Evolutionary conservation across 306 rosid species (phyloP).

Genomic region (Fragaria iinumae): DNA sequence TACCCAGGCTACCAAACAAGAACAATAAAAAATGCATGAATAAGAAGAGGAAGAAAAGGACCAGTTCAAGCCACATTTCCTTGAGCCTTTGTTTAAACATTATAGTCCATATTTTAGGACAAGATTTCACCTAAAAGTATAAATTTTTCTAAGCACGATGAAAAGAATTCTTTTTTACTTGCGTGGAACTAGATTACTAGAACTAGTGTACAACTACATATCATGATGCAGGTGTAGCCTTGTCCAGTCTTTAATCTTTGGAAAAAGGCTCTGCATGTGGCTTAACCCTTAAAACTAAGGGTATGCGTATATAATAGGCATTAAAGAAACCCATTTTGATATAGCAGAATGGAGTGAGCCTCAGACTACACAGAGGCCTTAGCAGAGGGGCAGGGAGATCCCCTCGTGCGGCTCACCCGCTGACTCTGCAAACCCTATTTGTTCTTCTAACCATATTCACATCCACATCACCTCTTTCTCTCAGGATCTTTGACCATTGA

Average conservation of each 20-base stretch:
- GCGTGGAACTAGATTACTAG: neutral
- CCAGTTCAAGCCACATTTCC: neutral
- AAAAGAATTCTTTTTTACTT: neutral
- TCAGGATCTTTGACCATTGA: slow-evolving; percentile 69
- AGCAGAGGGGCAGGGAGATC: slow-evolving; percentile 42
- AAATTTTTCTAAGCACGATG: neutral
- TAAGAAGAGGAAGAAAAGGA: neutral
- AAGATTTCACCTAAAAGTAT: slow-evolving; percentile 7
- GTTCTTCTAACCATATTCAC: slow-evolving; percentile 39
- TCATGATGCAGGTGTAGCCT: slow-evolving; percentile 10
- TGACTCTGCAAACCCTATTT: slow-evolving; percentile 54
- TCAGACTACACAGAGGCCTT: slow-evolving; percentile 24
- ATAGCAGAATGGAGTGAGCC: slow-evolving; percentile 45
- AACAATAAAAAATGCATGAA: neutral
- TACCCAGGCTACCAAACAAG: slow-evolving; percentile 22
- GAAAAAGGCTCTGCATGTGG: slow-evolving; percentile 52
- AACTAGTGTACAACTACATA: neutral
- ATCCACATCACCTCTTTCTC: slow-evolving; percentile 25
- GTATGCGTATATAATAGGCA: slow-evolving; percentile 21
- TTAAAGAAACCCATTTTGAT: slow-evolving; percentile 13
- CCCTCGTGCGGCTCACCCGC: slow-evolving; percentile 88
- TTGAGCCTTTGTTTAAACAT: neutral
- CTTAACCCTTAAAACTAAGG: slow-evolving; percentile 31
- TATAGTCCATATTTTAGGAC: neutral
- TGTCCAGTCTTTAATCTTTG: slow-evolving; percentile 25